Evolutionary conservation across 148 eudicot genomes (phyloP), one percentile per base, ranked within the genome.

Genomic region (Rhododendron henanense): DNA sequence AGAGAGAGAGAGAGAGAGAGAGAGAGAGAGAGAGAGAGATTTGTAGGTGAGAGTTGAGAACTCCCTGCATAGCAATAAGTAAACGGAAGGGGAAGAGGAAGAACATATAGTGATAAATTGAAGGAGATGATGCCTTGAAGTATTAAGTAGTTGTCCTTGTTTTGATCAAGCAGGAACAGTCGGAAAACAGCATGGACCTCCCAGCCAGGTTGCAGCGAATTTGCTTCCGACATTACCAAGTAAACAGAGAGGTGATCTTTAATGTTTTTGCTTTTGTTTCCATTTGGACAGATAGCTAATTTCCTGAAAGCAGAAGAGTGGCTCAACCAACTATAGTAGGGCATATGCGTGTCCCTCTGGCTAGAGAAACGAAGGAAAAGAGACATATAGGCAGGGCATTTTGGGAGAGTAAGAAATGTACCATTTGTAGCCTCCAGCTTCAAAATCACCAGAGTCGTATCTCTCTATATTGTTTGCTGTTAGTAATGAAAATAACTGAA

Each of bases 371-470:
- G 4, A 76, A 76, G 44, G 79, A 19, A 37, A 76, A 76, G 79
- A 18, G 5, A 55, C 5, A 35, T 6, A 18, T 45, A 41, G 10
- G 14, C 81, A 19, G 25, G 23, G 33, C 53, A 78, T 79, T 14
- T 79, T 25, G 10, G 21, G 82, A 48, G 35, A 48, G 51, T 13
- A 28, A 79, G 59, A 6, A 79, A 79, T 14, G 59, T 78, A 79
- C 82, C 82, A 79, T 79, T 79, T 79, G 82, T 79, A 48, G 59
- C 82, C 82, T 79, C 82, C 82, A 48, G 82, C 82, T 79, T 79
- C 61, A 33, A 79, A 79, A 1, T n/a, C 82, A 10, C 59, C 21
- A 4, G 82, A 28, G 28, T 28, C 28, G 28, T 28, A 28, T 28
- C 28, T 28, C 28, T 28, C 28, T 28, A 28, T 28, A 28, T 28